Conservation (phyloP, 2,329 filamentous ascomycete species). For the Fusarium sterilihyphosum region DNA sequence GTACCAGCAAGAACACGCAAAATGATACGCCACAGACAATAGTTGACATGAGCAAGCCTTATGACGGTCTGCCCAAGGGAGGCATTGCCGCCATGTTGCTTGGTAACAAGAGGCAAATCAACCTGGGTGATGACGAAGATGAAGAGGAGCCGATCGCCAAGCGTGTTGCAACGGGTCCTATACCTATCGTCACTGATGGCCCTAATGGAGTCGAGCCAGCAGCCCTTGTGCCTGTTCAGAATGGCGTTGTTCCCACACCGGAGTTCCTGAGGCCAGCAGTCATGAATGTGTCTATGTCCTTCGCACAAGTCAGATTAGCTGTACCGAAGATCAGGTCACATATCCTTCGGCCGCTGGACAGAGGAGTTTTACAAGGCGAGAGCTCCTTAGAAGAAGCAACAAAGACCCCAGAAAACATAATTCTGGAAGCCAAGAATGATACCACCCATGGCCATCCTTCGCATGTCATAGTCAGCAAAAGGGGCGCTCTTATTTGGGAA, state of each 20-base stretch:
- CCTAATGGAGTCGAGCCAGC: conserved; percentile 82
- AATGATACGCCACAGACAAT: conserved; percentile 82
- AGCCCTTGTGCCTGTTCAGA: conserved; percentile 65
- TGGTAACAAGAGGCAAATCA: conserved; percentile 90
- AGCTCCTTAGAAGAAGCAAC: conserved; percentile 68
- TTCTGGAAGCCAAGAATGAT: conserved; percentile 91
- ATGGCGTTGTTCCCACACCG: conserved; percentile 74
- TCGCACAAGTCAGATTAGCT: conserved; percentile 86
- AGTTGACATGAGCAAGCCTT: conserved; percentile 91
- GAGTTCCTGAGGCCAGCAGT: conserved; percentile 91
- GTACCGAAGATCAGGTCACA: conserved; percentile 87
- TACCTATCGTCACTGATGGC: conserved; percentile 79
- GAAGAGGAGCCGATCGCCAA: conserved; percentile 67
- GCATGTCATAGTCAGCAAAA: conserved; percentile 82
- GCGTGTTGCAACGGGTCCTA: conserved; percentile 72
- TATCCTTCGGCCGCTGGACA: conserved; percentile 83
- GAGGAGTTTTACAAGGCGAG: conserved; percentile 65
- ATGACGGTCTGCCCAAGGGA: conserved; percentile 90
- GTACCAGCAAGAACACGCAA: conserved; percentile 68
- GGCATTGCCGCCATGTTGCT: conserved; percentile 86
- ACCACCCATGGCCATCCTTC: conserved; percentile 81
- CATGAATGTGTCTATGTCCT: conserved; percentile 80
- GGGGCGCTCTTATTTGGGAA: conserved; percentile 87
- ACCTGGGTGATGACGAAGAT: conserved; percentile 78
- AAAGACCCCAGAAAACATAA: conserved; percentile 73